Percentiles rank a stretch among this genome's conserved stretches.
Conservation (phyloP, 352 stramenopile species). For the Lagenidium giganteum region DNA sequence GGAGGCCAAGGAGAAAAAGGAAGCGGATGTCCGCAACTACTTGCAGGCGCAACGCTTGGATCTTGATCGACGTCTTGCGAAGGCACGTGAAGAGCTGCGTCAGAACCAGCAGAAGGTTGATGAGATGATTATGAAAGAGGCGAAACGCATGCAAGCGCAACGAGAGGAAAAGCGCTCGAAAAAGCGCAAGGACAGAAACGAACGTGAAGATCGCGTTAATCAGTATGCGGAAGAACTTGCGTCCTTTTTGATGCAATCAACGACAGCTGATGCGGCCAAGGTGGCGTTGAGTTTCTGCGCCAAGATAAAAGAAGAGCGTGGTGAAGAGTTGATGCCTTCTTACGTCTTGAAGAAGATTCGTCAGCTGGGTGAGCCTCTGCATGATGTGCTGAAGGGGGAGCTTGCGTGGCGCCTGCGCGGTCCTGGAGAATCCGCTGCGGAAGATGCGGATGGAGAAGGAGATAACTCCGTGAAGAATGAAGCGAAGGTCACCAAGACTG, state of each 20-base stretch:
- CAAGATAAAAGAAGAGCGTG: conserved; percentile 29
- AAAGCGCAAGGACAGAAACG: conserved; percentile 69
- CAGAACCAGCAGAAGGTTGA: conserved; percentile 76
- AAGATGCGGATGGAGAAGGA: conserved; percentile 18
- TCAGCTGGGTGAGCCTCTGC: conserved; percentile 48
- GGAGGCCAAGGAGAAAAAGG: conserved; percentile 73
- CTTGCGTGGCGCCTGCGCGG: conserved; percentile 50
- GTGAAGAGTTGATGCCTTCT: conserved; percentile 42
- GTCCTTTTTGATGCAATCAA: conserved; percentile 46
- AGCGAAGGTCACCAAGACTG: conserved; percentile 37
- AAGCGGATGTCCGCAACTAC: conserved; percentile 50
- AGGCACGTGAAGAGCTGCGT: conserved; percentile 65
- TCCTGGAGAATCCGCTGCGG: conserved; percentile 27
- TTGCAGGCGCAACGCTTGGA: conserved; percentile 68
- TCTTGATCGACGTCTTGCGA: conserved; percentile 55
- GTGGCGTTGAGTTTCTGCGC: conserved; percentile 66
- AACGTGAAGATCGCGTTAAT: conserved; percentile 66
- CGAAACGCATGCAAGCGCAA: conserved; percentile 80
- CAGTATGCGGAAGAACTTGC: conserved; percentile 48
- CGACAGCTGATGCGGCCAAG: conserved; percentile 60
- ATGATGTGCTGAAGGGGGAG: conserved; percentile 38
- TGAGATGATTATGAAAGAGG: conserved; percentile 86
- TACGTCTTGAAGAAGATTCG: conserved; percentile 74
- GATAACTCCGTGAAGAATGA: conserved; percentile 27
- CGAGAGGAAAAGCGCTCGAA: conserved; percentile 75